Percentiles rank a stretch among this genome's conserved stretches.
Evolutionary conservation across 2,329 filamentous ascomycete species (phyloP).

Genomic region (Aspergillus ustus): DNA sequence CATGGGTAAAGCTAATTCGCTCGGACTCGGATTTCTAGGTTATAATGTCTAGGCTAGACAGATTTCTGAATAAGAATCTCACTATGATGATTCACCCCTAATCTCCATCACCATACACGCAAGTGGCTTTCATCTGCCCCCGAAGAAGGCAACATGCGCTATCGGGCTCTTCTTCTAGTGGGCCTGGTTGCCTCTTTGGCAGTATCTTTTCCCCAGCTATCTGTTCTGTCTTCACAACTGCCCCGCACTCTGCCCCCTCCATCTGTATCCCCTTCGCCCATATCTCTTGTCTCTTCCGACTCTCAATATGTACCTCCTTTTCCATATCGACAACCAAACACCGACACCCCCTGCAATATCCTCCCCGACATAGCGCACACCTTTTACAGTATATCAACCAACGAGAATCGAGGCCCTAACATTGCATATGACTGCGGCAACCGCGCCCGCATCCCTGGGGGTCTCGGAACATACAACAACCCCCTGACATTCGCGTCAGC

Average conservation of each 20-base stretch:
- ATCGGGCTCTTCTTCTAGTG: neutral
- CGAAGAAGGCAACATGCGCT: neutral
- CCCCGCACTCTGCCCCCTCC: neutral
- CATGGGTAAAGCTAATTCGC: too few relatives aligned
- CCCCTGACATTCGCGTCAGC: slow-evolving; percentile 52
- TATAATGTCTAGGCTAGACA: too few relatives aligned
- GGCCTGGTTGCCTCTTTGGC: neutral
- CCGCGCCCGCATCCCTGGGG: slow-evolving; percentile 44
- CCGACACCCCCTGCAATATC: neutral
- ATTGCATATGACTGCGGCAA: slow-evolving; percentile 44
- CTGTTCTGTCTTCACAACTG: neutral
- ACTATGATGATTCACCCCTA: too few relatives aligned
- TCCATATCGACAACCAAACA: neutral
- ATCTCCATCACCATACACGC: neutral
- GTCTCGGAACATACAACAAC: slow-evolving; percentile 48
- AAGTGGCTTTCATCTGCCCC: too few relatives aligned
- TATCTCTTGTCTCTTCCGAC: neutral
- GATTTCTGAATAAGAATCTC: too few relatives aligned
- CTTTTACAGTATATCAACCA: slow-evolving; percentile 50
- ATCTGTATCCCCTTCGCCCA: neutral
- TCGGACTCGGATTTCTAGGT: neutral
- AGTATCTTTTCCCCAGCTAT: neutral
- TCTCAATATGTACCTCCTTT: neutral
- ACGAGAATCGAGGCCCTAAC: slow-evolving; percentile 41
- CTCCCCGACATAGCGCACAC: slow-evolving; percentile 37